Evolutionary conservation across 768 basidiomycete species (phyloP), one percentile per base, ranked within the genome.

Genomic region (Pulveroboletus sp.): DNA sequence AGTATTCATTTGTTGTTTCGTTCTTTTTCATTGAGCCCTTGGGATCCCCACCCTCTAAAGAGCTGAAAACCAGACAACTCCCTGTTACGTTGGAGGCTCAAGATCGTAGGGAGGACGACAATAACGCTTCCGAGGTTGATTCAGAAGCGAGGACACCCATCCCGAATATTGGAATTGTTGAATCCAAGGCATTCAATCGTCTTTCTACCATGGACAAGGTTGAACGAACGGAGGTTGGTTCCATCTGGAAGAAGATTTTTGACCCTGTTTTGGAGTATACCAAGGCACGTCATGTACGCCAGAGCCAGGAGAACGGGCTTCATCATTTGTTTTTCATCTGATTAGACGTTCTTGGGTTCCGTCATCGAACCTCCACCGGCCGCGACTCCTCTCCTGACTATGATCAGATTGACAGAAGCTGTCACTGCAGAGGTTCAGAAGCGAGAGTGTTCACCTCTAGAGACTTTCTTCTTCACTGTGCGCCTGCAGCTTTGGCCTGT

Each of bases 401-500:
- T 97, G 82, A 93, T 97, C 60, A 82, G 93, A 11, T 72, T 99
- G 15, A 89, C 89, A 41, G 93, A 97, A 66, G 81, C 82, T 38
- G 76, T 93, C 36, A 78, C 88, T 39, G 60, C 75, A 6, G 86
- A 90, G 58, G 79, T 90, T 11, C 86, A 92, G 61, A 79, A 77
- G 56, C 83, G 93, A 42, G 80, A 77, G 9, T 92, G 89, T 58
- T 72, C 83, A 6, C 89, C 93, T 12, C 76, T 93, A 18, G 89
- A 94, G 58, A 77, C 80, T 8, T 93, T 86, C 66, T 76, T 94
- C 44, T 88, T 93, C 65, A 76, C 78, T 2, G 75, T 93, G 39
- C 85, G 91, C 18, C 69, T 99, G 47, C 78, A 84, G 57, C 81
- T 98, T 76, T 98, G 93, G 92, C 96, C 95, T 2, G 74, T 87